phyloP scores from a whole-genome alignment of 1,284 basidiomycete genomes.

The Rhodotorula mucilaginosa region DNA sequence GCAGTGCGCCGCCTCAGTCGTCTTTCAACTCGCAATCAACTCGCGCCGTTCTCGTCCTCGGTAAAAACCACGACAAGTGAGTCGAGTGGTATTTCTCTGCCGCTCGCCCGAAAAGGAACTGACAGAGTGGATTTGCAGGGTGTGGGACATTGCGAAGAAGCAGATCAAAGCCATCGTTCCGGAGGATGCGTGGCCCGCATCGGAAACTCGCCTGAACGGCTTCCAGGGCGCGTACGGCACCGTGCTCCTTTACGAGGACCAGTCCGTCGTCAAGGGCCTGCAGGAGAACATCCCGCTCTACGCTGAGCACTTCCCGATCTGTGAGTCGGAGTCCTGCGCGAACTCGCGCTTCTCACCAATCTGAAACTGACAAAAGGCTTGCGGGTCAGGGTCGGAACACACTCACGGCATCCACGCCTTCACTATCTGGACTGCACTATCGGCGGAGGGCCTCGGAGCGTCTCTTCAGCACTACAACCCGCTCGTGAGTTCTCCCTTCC shows the following conservation, averaged over 20 bases:
- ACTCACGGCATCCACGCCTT: slow-evolving; percentile 47
- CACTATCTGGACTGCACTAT: slow-evolving; percentile 54
- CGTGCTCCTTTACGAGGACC: slow-evolving; percentile 54
- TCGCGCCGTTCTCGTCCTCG: slow-evolving; percentile 47
- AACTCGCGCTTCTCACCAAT: too few species aligned
- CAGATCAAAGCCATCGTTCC: slow-evolving; percentile 42
- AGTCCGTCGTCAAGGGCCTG: slow-evolving; percentile 37
- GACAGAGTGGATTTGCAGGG: background rate
- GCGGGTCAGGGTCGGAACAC: slow-evolving; percentile 13
- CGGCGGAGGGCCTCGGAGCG: slow-evolving; percentile 51
- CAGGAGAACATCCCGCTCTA: slow-evolving; percentile 51
- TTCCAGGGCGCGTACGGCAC: slow-evolving; percentile 54
- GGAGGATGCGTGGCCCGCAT: slow-evolving; percentile 37
- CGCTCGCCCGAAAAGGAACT: background rate
- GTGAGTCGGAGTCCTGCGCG: background rate
- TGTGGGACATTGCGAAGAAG: slow-evolving; percentile 31
- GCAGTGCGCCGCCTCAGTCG: slow-evolving; percentile 16
- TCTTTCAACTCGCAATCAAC: slow-evolving; percentile 54
- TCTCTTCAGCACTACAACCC: slow-evolving; percentile 48
- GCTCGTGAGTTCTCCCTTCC: slow-evolving; percentile 7
- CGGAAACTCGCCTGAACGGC: slow-evolving; percentile 42
- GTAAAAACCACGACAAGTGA: slow-evolving; percentile 20
- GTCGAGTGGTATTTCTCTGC: background rate
- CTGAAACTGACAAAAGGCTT: too few species aligned
- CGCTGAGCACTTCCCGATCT: slow-evolving; percentile 41